These are phyloP conservation scores for Entonaema liquescens DNA, from an alignment of 495 filamentous ascomycete genomes.

Conservation along the genomic window DNA sequence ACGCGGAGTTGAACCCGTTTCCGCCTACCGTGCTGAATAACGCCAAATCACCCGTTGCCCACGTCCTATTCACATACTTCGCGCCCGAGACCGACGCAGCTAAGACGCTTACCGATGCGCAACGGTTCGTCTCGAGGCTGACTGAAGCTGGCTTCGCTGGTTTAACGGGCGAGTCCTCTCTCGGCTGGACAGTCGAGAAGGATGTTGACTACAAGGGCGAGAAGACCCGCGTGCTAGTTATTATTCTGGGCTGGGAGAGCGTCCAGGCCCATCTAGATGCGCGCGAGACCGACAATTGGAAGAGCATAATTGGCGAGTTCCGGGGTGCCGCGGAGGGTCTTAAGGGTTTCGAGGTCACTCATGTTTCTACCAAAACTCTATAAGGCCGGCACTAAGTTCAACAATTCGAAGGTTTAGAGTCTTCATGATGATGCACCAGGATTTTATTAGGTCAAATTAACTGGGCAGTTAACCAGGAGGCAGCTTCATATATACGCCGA, in stretches of 20 bases:
- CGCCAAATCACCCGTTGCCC: slow-evolving; percentile 14
- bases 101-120: neutral
- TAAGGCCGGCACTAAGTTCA: neutral
- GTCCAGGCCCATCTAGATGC: slow-evolving; percentile 22
- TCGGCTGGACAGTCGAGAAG: slow-evolving; percentile 29
- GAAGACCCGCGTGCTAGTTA: slow-evolving; percentile 18
- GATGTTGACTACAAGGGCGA: slow-evolving; percentile 30
- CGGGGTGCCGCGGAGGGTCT: slow-evolving; percentile 5
- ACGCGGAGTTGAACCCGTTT: slow-evolving; percentile 23
- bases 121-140: slow-evolving; percentile 2
- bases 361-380: slow-evolving; percentile 19
- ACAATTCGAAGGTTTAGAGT: neutral
- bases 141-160: slow-evolving; percentile 12
- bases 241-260: slow-evolving; percentile 34
- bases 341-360: slow-evolving; percentile 23
- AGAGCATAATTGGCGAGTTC: slow-evolving; percentile 11
- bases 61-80: slow-evolving; percentile 27
- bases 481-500: neutral
- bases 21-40: slow-evolving; percentile 26
- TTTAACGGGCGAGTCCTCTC: slow-evolving; percentile 12
- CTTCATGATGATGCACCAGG: neutral
- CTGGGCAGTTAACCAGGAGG: neutral
- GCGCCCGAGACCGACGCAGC: slow-evolving; percentile 7
- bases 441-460: neutral
- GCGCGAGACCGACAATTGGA: slow-evolving; percentile 5